phyloP scores from a whole-genome alignment of 805 yeast species.

The Cyberlindnera amylophila region DNA sequence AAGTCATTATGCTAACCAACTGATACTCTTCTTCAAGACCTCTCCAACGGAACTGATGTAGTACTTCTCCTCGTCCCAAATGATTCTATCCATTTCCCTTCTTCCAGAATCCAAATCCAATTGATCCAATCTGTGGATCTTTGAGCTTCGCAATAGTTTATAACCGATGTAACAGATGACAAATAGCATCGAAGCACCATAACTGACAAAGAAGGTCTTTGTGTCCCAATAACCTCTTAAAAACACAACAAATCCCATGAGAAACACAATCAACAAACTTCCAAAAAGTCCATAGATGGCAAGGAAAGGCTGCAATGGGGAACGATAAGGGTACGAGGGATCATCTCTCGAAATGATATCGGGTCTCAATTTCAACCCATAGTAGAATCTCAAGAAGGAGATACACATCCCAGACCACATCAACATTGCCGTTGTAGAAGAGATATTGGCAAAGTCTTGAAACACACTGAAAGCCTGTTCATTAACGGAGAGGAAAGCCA shows the following conservation, averaged over 20 bases:
- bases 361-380: conserved; percentile 55
- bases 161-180: conserved; percentile 48
- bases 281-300: conserved; percentile 62
- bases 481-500: conserved; percentile 59
- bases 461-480: conserved; percentile 58
- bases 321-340: conserved; percentile 61
- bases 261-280: conserved; percentile 44
- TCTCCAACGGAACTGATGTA: conserved; percentile 32
- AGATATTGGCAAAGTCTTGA: conserved; percentile 60
- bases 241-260: conserved; percentile 63
- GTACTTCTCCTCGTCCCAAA: conserved; percentile 72
- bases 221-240: conserved; percentile 55
- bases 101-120: conserved; percentile 82
- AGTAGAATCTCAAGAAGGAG: conserved; percentile 59
- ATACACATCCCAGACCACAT: conserved; percentile 77
- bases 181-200: conserved; percentile 57
- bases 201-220: conserved; percentile 59
- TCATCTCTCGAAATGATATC: conserved; percentile 64
- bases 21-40: conserved; percentile 24
- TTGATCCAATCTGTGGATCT: conserved; percentile 64
- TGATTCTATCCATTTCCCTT: conserved; percentile 73
- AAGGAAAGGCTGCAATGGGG: conserved; percentile 66
- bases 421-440: conserved; percentile 71
- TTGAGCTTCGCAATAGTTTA: conserved; percentile 57
- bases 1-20: conserved; percentile 29